Percentiles rank a stretch among this genome's conserved stretches.
Conservation (phyloP, 2,329 filamentous ascomycete genomes). For the Diplodia scrobiculata region DNA sequence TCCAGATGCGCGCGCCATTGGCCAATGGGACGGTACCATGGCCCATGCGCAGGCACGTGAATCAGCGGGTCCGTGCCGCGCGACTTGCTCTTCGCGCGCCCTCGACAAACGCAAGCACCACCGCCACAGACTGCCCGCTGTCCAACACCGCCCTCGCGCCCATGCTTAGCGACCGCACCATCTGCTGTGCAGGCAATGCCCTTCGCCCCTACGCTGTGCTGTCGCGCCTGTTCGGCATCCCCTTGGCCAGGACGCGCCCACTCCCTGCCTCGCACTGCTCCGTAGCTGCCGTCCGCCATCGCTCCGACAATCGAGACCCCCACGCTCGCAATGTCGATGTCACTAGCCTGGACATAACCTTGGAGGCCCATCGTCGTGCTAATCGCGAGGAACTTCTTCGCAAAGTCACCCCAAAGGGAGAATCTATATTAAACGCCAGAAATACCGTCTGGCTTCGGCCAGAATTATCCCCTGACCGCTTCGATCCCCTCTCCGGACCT, state of each 20-base stretch:
- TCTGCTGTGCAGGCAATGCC: slow-evolving; percentile 41
- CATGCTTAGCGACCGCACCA: slow-evolving; percentile 14
- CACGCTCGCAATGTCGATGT: slow-evolving; percentile 35
- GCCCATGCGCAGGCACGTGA: slow-evolving; percentile 9
- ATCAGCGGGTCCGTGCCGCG: neutral
- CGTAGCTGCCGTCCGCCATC: neutral
- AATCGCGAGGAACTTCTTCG: slow-evolving; percentile 39
- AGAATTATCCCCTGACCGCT: slow-evolving; percentile 2
- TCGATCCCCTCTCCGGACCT: neutral
- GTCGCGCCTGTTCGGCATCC: slow-evolving; percentile 41
- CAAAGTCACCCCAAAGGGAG: neutral
- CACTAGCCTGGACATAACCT: slow-evolving; percentile 40
- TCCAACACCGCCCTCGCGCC: slow-evolving; percentile 26
- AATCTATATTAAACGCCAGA: too few relatives aligned
- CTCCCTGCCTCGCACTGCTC: neutral
- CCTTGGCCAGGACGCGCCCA: slow-evolving; percentile 17
- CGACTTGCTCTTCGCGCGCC: slow-evolving; percentile 27
- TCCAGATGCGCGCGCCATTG: slow-evolving; percentile 17
- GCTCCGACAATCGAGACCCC: neutral
- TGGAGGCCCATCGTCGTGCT: slow-evolving; percentile 46
- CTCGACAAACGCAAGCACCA: slow-evolving; percentile 35
- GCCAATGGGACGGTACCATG: neutral
- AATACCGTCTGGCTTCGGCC: neutral
- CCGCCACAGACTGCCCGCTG: slow-evolving; percentile 31
- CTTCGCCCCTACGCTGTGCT: slow-evolving; percentile 40